Percentiles rank a stretch among this genome's conserved stretches.
Conservation (phyloP, 106 monocot species). For the Vanilla planifolia region DNA sequence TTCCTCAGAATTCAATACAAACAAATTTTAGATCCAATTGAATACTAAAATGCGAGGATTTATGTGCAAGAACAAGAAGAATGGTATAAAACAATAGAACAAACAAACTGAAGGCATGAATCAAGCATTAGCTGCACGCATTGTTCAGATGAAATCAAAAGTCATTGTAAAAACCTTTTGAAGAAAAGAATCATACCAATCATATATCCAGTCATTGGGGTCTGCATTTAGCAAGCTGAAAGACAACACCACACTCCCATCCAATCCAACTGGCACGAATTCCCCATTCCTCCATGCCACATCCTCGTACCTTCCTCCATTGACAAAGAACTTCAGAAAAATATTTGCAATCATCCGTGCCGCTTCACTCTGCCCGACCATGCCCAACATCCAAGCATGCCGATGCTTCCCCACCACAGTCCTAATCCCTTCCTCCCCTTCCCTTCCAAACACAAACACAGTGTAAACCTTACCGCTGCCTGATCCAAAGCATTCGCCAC, state of each 20-base stretch:
- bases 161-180: background rate
- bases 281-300: conserved; percentile 33
- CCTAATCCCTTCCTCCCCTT: conserved; percentile 14
- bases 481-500: background rate
- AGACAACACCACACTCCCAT: conserved; percentile 74
- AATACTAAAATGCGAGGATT: too few species aligned
- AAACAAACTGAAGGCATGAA: background rate
- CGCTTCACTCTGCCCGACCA: conserved; percentile 23
- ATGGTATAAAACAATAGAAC: too few species aligned
- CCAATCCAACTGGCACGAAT: conserved; percentile 86
- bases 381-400: conserved; percentile 82
- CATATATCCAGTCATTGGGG: conserved; percentile 84
- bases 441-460: conserved; percentile 30
- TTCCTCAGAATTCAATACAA: too few species aligned
- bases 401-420: conserved; percentile 83
- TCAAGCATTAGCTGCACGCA: background rate
- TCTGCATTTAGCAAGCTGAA: conserved; percentile 86
- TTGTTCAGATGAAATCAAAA: background rate
- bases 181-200: conserved; percentile 47
- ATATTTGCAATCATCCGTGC: conserved; percentile 34
- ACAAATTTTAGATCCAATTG: too few species aligned
- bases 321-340: conserved; percentile 59
- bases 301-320: conserved; percentile 34
- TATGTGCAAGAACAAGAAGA: too few species aligned
- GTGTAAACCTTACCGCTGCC: conserved; percentile 53